Conservation (phyloP, 805 yeast species). For the Pichia manshurica region DNA sequence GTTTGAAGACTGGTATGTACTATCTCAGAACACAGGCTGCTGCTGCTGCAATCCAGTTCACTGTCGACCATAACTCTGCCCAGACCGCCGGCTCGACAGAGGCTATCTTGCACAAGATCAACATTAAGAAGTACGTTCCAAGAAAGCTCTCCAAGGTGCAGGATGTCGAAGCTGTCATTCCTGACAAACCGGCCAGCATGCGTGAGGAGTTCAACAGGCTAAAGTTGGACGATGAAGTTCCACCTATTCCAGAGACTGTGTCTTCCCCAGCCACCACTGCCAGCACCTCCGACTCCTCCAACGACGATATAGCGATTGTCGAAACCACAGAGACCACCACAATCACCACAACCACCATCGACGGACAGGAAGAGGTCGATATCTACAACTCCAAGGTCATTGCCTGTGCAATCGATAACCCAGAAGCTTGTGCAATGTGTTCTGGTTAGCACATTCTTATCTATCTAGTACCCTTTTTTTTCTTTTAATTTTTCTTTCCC, state of each 20-base stretch:
- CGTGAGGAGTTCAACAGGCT: conserved; percentile 10
- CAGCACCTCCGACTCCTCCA: conserved; percentile 5
- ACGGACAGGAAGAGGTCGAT: conserved; percentile 49
- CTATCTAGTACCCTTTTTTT: neutral
- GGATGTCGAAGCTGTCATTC: conserved; percentile 24
- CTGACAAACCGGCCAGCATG: conserved; percentile 5
- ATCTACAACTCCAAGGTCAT: conserved; percentile 89
- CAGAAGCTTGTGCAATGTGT: conserved; percentile 98
- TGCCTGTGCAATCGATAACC: conserved; percentile 95
- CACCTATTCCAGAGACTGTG: conserved; percentile 16
- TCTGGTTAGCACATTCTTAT: conserved; percentile 62
- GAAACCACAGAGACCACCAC: conserved; percentile 5
- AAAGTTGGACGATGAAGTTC: conserved; percentile 7
- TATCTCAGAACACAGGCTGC: conserved; percentile 98
- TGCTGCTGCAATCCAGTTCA: conserved; percentile 93
- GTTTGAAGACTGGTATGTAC: conserved; percentile 98
- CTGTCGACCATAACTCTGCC: conserved; percentile 52
- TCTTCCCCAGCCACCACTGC: conserved; percentile 2
- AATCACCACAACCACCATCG: conserved; percentile 7
- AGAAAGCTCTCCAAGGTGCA: conserved; percentile 25
- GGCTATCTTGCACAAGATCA: conserved; percentile 27
- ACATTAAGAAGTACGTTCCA: conserved; percentile 32
- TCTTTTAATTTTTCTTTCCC: neutral
- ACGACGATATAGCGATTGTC: conserved; percentile 6
- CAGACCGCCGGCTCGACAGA: conserved; percentile 24